Evolutionary conservation across 2,329 filamentous ascomycete species (phyloP).

Genomic region (Pseudocercospora fijiensis): DNA sequence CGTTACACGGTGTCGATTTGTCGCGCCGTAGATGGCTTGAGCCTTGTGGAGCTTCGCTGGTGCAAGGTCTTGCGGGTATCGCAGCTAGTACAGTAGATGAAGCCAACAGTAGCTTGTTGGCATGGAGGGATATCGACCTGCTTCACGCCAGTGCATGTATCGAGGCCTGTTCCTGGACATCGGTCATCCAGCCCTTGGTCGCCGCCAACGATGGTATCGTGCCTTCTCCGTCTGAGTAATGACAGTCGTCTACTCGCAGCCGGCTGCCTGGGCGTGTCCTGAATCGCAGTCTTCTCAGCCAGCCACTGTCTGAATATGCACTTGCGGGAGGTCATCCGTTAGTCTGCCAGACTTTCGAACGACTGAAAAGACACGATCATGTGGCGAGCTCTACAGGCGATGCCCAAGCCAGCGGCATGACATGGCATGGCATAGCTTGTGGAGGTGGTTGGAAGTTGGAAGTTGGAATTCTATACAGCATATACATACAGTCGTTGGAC

Average conservation of each 20-base stretch:
- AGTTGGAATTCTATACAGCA: no score
- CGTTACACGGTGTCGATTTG: not conserved
- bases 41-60: not conserved
- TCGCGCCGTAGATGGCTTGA: not conserved
- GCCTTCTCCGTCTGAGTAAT: not conserved
- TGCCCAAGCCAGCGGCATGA: not conserved
- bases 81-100: not conserved
- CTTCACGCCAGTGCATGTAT: not conserved
- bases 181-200: no score
- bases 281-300: not conserved
- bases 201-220: not conserved
- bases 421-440: no score
- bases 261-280: not conserved
- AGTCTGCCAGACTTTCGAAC: not conserved
- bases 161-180: no score
- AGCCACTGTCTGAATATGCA: constrained; percentile 2
- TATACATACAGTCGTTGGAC: no score
- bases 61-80: not conserved
- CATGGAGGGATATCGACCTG: not conserved
- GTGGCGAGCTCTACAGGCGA: not conserved
- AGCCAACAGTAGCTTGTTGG: not conserved
- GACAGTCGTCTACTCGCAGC: not conserved
- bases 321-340: not conserved
- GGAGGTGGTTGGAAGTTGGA: not conserved
- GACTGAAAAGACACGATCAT: not conserved